Evolutionary conservation across 164 flowering plant species (phyloP).

Genomic region (Brasenia schreberi): DNA sequence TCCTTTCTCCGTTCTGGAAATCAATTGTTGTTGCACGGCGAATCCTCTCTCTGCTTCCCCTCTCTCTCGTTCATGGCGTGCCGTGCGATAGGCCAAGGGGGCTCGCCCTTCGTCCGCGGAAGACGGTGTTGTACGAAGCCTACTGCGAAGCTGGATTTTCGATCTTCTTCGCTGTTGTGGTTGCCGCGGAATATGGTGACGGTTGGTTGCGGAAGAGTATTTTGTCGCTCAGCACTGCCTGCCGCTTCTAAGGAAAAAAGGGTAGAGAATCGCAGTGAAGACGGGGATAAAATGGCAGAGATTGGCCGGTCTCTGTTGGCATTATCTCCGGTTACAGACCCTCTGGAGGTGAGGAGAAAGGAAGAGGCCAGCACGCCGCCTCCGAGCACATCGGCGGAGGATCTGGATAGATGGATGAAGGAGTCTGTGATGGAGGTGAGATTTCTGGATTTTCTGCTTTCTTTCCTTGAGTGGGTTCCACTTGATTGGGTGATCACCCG

Average conservation of each 20-base stretch:
- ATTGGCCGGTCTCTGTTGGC: background rate
- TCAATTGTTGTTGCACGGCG: no score
- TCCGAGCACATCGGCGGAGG: background rate
- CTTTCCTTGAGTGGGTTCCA: background rate
- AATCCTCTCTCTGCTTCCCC: no score
- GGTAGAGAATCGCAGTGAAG: background rate
- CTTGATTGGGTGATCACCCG: background rate
- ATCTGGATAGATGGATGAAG: constrained; percentile 1
- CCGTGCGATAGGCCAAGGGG: no score
- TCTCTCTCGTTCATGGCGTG: no score
- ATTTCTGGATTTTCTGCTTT: background rate
- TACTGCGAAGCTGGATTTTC: no score
- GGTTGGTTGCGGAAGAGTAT: no score
- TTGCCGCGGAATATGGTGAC: no score
- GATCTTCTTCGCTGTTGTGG: no score
- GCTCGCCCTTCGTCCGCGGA: no score
- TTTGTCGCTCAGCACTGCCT: background rate
- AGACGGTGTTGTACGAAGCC: no score
- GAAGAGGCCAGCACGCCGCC: background rate
- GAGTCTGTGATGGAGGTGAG: constrained; percentile 19
- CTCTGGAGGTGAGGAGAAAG: background rate
- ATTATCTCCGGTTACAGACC: background rate
- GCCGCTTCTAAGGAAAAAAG: background rate
- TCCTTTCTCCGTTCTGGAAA: no score
- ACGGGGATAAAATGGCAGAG: background rate